phyloP scores from a whole-genome alignment of 2,329 filamentous ascomycete species.

The Penicillium rolfsii region DNA sequence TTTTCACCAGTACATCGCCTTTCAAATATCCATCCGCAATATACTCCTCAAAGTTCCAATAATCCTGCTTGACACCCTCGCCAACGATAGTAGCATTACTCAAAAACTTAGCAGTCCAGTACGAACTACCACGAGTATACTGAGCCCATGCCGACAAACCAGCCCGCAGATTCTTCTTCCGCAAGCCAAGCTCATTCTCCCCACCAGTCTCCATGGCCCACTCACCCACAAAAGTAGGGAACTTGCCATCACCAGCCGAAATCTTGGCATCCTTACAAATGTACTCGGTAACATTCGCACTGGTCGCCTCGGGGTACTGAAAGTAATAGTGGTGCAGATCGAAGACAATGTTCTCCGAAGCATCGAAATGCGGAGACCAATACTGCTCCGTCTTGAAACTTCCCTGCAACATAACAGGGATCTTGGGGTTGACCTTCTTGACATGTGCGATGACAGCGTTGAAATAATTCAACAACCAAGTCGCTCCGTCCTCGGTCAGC shows the following conservation, averaged over 20 bases:
- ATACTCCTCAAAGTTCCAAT: constrained; percentile 25
- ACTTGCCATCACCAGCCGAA: constrained; percentile 22
- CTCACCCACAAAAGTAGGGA: constrained; percentile 32
- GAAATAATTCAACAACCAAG: constrained; percentile 31
- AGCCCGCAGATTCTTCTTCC: constrained; percentile 21
- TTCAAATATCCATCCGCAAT: constrained; percentile 21
- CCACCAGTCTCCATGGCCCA: constrained; percentile 28
- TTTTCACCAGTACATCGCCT: neutral
- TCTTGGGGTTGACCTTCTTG: constrained; percentile 15
- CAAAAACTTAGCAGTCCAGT: constrained; percentile 28
- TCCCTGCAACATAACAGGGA: constrained; percentile 35
- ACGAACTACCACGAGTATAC: constrained; percentile 26
- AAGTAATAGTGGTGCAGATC: constrained; percentile 34
- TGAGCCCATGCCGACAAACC: constrained; percentile 21
- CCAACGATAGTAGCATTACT: constrained; percentile 22
- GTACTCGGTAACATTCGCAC: constrained; percentile 21
- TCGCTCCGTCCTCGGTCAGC: constrained; percentile 27
- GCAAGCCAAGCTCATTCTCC: constrained; percentile 22
- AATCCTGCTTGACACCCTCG: constrained; percentile 21
- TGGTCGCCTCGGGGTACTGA: constrained; percentile 22
- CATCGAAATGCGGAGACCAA: constrained; percentile 26
- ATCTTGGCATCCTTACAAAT: constrained; percentile 25
- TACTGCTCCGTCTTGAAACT: constrained; percentile 30
- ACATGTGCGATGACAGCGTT: constrained; percentile 26
- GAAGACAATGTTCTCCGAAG: constrained; percentile 29